Base-by-base conservation (phyloP, 2,329 filamentous ascomycete genomes). In the Graphilbum sp. region DNA sequence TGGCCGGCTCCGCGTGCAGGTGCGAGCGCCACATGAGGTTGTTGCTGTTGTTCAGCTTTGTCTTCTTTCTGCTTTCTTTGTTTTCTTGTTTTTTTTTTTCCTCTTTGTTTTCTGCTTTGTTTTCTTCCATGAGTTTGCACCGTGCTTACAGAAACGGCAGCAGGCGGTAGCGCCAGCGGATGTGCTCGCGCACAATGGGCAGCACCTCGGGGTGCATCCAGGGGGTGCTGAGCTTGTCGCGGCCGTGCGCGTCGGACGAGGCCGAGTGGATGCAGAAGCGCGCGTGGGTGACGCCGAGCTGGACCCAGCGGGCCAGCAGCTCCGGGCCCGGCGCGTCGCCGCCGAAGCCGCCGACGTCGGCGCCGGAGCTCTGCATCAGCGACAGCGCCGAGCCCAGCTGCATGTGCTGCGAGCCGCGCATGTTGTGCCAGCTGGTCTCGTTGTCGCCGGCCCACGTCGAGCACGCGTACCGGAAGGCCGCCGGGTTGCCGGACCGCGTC, bases 1-100 rank as follows among this genome's bases (percentile, higher is more conserved):
- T 35, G 2, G n/a, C 2, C 3, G 34, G 34, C n/a, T 35, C 34
- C 4, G 34, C 34, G 29, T 27, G 13, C 4, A 27, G 34, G 16
- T 35, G 34, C 3, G 34, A 35, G 5, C 34, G 21, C 34, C 34
- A 35, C 34, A 35, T 35, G 23, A 35, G 34, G 23, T 35, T 35
- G 34, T 35, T 35, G 6, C 34, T 35, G 19, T 8, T 9, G 30
- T 5, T 24, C 21, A 24, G 21, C n/a, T n/a, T n/a, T n/a, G n/a
- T n/a, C n/a, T n/a, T n/a, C n/a, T n/a, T n/a, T n/a, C n/a, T n/a
- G n/a, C n/a, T n/a, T n/a, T n/a, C n/a, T n/a, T n/a, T n/a, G n/a
- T n/a, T n/a, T n/a, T n/a, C n/a, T n/a, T n/a, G n/a, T n/a, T n/a
- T n/a, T n/a, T n/a, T n/a, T n/a, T n/a, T n/a, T n/a, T n/a, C n/a